These are phyloP conservation scores for Sphagnurus paluster DNA, from an alignment of 1,284 basidiomycete genomes.

Conservation along the genomic window DNA sequence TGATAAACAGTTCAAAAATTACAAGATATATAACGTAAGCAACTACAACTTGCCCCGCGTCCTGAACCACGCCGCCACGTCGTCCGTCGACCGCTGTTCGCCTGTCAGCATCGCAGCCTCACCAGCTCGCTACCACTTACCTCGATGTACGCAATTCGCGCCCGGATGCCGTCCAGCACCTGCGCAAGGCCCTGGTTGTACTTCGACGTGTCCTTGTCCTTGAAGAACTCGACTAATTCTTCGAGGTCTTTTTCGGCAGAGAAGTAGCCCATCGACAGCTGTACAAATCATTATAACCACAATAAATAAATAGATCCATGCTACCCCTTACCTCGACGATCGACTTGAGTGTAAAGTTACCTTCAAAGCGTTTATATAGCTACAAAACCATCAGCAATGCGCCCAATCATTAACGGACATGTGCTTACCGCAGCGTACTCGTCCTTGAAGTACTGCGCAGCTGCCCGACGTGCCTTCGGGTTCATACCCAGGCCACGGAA, in stretches of 20 bases:
- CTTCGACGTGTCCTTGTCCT: conserved; percentile 66
- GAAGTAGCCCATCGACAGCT: conserved; percentile 64
- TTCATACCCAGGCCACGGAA: conserved; percentile 47
- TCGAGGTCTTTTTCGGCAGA: conserved; percentile 71
- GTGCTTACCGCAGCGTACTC: conserved; percentile 63
- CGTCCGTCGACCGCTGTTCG: conserved; percentile 20
- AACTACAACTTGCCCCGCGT: conserved; percentile 17
- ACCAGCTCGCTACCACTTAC: conserved; percentile 30
- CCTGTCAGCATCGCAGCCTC: conserved; percentile 2
- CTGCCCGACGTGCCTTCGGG: conserved; percentile 38
- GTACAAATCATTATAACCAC: conserved; percentile 3
- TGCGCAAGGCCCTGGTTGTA: conserved; percentile 67
- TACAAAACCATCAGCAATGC: conserved; percentile 25
- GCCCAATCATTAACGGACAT: background rate
- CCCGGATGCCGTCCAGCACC: conserved; percentile 63
- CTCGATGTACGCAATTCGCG: conserved; percentile 60
- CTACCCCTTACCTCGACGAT: conserved; percentile 48
- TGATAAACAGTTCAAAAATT: conserved; percentile 23
- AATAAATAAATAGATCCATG: background rate
- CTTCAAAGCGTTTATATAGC: conserved; percentile 73
- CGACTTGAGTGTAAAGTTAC: conserved; percentile 58
- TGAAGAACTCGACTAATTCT: conserved; percentile 68
- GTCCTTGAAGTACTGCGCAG: conserved; percentile 42
- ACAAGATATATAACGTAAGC: conserved; percentile 23
- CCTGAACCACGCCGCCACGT: conserved; percentile 20